Evolutionary conservation across 305 asterid species (phyloP), one percentile per base, ranked within the genome.

Genomic region (Coffea humblotiana): DNA sequence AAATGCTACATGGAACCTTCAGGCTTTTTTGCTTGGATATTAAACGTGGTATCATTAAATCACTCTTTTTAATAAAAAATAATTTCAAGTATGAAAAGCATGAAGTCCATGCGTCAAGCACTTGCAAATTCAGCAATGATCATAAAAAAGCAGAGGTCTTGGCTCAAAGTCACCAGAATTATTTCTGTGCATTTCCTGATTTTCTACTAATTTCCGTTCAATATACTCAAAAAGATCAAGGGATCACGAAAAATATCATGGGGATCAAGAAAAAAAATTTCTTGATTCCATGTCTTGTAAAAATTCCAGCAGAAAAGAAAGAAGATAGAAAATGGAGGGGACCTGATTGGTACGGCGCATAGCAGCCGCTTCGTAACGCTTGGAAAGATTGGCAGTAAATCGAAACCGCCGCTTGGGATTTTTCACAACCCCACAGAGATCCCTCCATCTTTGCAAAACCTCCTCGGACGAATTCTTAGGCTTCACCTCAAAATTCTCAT

Each of bases 311-410:
- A 43, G 61, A 18, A 51, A 32, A 77, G 9, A 8, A 40, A 74
- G 18, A n/a, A 40, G 25, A 63, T 77, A 23, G 27, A 71, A 19
- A 32, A 32, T 32, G 32, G 32, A 58, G 10, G 7, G 61, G 21
- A 93, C 99, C 90, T 93, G 96, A 82, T 92, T 95, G 25, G 97
- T 90, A 49, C 93, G 90, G 74, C 97, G 97, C 97, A 95, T 95
- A 64, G 87, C 92, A 49, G 97, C 97, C 45, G 96, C 99, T 83
- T 95, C 98, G 43, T 83, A 65, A 18, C 99, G 94, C 78, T 95
- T 93, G 83, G 94, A 86, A n/a, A 95, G 90, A 80, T 93, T 95
- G 37, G 98, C 98, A 10, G 99, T 95, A 91, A 92, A 93, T 54
- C 99, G 87, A 87, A 95, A 95, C 51, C 99, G 87, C 11, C 99